These are phyloP conservation scores for Malassezia sp. DNA, from an alignment of 1,284 basidiomycete genomes.

Conservation along the genomic window DNA sequence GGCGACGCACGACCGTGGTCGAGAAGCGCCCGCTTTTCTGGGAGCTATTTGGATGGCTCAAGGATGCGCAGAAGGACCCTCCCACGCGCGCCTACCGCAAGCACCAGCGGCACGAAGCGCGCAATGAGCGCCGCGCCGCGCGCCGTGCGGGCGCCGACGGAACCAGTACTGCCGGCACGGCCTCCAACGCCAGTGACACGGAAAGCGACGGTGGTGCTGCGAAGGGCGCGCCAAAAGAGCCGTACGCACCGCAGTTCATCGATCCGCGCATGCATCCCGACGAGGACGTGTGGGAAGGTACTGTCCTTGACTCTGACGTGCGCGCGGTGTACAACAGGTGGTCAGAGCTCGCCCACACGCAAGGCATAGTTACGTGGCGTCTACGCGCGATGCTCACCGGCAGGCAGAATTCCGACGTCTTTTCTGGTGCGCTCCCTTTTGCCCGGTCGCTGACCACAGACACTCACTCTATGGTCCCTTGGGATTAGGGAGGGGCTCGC, in stretches of 20 bases:
- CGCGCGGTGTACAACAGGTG: not conserved
- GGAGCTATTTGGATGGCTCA: slow-evolving; percentile 13
- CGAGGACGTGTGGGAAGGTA: slow-evolving; percentile 5
- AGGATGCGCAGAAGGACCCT: slow-evolving; percentile 7
- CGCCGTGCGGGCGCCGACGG: not conserved
- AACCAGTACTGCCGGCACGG: not conserved
- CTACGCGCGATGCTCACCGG: slow-evolving; percentile 9
- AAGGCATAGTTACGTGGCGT: not conserved
- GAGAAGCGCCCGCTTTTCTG: slow-evolving; percentile 4
- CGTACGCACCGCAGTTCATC: slow-evolving; percentile 3
- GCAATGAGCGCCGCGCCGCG: not conserved
- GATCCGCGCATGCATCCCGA: slow-evolving; percentile 1
- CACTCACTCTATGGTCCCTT: slow-evolving; percentile 7
- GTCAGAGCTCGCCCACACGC: not conserved
- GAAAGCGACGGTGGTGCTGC: too few species aligned
- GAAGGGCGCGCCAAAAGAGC: too few species aligned
- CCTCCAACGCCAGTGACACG: not conserved
- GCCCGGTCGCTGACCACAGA: too few species aligned
- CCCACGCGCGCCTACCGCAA: slow-evolving; percentile 2
- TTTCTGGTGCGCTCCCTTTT: too few species aligned
- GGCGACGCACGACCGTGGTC: not conserved
- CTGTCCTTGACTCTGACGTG: slow-evolving; percentile 10
- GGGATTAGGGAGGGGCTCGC: slow-evolving; percentile 9
- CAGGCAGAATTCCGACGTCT: too few species aligned
- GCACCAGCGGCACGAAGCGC: not conserved